Conservation (phyloP, 2,329 filamentous ascomycete species). For the Aureobasidium sp. region DNA sequence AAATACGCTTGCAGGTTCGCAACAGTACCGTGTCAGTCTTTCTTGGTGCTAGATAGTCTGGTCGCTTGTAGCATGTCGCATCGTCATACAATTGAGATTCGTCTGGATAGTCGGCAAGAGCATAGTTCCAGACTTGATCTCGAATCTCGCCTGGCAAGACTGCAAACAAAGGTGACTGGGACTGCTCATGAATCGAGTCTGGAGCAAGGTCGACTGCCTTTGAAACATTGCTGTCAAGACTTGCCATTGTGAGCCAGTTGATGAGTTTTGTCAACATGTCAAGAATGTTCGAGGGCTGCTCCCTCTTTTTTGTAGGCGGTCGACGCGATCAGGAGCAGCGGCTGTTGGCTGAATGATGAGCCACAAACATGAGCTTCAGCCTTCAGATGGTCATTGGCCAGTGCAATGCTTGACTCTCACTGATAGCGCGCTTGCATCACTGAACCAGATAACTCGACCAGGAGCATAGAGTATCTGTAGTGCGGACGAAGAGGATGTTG, state of each 20-base stretch:
- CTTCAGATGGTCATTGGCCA: no score
- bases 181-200: not conserved
- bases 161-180: not conserved
- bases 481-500: no score
- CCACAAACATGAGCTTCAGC: not conserved
- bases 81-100: constrained; percentile 22
- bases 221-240: not conserved
- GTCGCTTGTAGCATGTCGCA: constrained; percentile 29
- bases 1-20: constrained; percentile 31
- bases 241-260: constrained; percentile 1
- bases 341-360: not conserved
- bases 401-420: no score
- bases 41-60: constrained; percentile 26
- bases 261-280: not conserved
- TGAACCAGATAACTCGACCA: no score
- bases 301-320: not conserved
- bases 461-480: no score
- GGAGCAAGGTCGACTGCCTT: not conserved
- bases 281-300: not conserved
- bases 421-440: no score
- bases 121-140: constrained; percentile 31
- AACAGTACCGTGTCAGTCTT: constrained; percentile 25
- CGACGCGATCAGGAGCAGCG: not conserved
- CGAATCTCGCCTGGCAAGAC: constrained; percentile 26
- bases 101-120: constrained; percentile 27